Percentiles rank a stretch among this genome's conserved stretches.
Conservation (phyloP, 129 eudicot species). For the Saussurea involucrata region DNA sequence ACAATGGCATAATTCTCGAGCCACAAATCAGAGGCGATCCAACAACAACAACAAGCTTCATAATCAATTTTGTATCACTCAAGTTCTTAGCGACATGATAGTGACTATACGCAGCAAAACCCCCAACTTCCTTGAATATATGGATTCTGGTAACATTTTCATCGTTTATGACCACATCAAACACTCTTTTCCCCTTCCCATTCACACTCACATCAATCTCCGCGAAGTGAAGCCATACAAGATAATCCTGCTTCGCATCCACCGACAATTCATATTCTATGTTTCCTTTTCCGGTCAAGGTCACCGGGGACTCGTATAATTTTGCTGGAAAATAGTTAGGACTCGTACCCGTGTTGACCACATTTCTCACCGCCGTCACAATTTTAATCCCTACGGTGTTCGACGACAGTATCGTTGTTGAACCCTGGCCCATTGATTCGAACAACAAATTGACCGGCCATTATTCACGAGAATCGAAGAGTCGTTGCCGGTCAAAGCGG, state of each 20-base stretch:
- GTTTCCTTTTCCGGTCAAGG: constrained; percentile 33
- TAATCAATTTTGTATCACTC: constrained; percentile 55
- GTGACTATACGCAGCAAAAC: constrained; percentile 77
- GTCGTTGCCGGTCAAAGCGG: constrained; percentile 33
- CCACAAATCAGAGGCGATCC: constrained; percentile 77
- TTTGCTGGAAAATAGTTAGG: constrained; percentile 81
- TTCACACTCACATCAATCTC: constrained; percentile 84
- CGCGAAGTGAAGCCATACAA: constrained; percentile 90
- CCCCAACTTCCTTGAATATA: constrained; percentile 73
- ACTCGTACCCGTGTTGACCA: constrained; percentile 31
- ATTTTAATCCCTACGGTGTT: constrained; percentile 25
- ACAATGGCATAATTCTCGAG: constrained; percentile 93
- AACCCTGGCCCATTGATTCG: constrained; percentile 92
- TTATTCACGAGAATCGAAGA: constrained; percentile 64
- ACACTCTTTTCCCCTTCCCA: constrained; percentile 72
- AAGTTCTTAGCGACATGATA: constrained; percentile 64
- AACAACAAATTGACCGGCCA: constrained; percentile 72
- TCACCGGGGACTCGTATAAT: constrained; percentile 65
- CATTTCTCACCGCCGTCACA: constrained; percentile 46
- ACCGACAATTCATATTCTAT: constrained; percentile 76
- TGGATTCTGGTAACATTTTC: constrained; percentile 72
- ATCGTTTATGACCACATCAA: constrained; percentile 76
- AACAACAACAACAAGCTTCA: constrained; percentile 67
- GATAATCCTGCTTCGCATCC: constrained; percentile 88
- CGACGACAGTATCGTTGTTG: constrained; percentile 63